Percentiles rank a stretch among this genome's conserved stretches.
Conservation (phyloP, 208 protist species). For the Trypanosoma platydactyli region DNA sequence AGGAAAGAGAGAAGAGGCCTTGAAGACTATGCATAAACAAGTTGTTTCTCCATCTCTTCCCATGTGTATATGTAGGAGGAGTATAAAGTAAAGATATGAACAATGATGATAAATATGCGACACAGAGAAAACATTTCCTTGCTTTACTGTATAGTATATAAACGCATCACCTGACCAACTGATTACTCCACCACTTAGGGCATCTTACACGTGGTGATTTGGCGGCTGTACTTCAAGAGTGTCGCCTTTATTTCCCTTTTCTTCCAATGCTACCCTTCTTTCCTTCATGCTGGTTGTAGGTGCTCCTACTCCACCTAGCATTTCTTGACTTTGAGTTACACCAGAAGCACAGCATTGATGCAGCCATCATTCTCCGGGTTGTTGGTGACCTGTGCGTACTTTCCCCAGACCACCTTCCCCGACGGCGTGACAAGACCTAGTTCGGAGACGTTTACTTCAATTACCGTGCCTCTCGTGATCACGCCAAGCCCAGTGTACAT, state of each 20-base stretch:
- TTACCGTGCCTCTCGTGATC: conserved; percentile 99
- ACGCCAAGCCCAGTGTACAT: conserved; percentile 99
- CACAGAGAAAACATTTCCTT: not conserved
- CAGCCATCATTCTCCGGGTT: conserved; percentile 99
- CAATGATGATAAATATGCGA: conserved; percentile 13
- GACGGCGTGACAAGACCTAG: conserved; percentile 99
- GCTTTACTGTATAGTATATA: no score
- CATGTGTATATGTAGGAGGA: no score
- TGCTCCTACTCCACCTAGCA: not conserved
- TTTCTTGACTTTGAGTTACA: conserved; percentile 79
- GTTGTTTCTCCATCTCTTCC: no score
- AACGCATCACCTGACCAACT: not conserved
- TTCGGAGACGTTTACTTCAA: conserved; percentile 99
- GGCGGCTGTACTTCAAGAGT: not conserved
- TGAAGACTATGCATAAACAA: not conserved
- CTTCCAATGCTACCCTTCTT: not conserved
- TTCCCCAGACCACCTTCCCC: conserved; percentile 99
- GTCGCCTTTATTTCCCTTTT: not conserved
- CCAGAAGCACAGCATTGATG: conserved; percentile 99
- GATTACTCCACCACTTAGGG: not conserved
- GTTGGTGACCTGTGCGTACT: conserved; percentile 99
- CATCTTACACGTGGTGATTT: conserved; percentile 5
- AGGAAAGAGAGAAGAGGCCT: conserved; percentile 22
- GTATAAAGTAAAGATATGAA: not conserved
- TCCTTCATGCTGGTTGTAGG: not conserved